Conservation (phyloP, 495 filamentous ascomycete species). For the Letharia lupina region DNA sequence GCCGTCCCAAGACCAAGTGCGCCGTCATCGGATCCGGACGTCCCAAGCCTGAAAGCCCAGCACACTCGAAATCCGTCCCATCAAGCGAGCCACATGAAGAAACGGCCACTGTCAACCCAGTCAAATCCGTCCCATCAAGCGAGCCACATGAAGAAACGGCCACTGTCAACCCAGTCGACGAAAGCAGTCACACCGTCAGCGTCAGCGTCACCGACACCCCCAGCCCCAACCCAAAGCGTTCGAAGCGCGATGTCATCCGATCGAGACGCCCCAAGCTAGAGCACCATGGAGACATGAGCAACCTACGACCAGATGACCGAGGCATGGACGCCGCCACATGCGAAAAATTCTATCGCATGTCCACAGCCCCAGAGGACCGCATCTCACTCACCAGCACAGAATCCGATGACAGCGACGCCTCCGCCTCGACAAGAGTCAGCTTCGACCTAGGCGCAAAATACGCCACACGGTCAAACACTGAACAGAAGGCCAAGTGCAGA, state of each 20-base stretch:
- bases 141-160: not conserved
- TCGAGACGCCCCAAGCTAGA: not conserved
- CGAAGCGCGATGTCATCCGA: not conserved
- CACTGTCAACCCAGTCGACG: not conserved
- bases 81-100: not conserved
- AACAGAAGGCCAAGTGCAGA: not conserved
- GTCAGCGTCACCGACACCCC: not conserved
- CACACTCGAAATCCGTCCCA: not conserved
- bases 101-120: not conserved
- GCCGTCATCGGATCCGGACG: not conserved
- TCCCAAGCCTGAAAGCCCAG: not conserved
- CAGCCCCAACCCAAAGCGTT: too few relatives aligned
- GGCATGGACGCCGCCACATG: not conserved
- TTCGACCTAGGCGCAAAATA: not conserved
- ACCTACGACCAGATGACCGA: not conserved
- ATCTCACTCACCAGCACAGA: too few relatives aligned
- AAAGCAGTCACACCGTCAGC: not conserved
- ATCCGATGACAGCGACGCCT: not conserved
- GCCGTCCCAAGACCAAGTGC: not conserved
- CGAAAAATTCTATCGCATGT: not conserved
- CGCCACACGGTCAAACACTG: not conserved
- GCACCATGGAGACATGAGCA: not conserved
- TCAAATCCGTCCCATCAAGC: not conserved
- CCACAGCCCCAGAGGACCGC: too few relatives aligned
- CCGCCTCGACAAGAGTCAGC: not conserved